A percentile compares a stretch with the other conserved stretches of the same genome.
Conservation (phyloP, 495 filamentous ascomycete species). For the Neurospora cerealis region DNA sequence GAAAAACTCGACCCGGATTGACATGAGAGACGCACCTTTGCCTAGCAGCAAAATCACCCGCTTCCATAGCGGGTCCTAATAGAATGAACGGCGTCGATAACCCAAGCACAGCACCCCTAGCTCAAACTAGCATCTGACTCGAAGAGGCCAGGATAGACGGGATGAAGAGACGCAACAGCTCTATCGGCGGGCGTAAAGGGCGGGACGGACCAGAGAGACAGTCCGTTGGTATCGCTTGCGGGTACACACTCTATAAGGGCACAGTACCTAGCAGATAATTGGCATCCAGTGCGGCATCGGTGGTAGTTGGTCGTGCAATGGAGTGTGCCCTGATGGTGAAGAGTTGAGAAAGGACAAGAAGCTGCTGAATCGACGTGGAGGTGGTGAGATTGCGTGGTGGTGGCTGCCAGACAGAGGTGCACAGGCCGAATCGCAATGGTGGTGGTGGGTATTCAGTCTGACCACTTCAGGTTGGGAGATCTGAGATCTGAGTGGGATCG, state of each 20-base stretch:
- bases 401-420: not conserved
- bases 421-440: not conserved
- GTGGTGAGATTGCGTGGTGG: not conserved
- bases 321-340: not conserved
- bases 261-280: not conserved
- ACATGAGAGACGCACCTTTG: slow-evolving; percentile 35
- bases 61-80: slow-evolving; percentile 40
- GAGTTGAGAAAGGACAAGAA: not conserved
- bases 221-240: not conserved
- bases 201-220: not conserved
- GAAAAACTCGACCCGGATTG: not conserved
- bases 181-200: not conserved
- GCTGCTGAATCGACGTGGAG: not conserved
- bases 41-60: slow-evolving; percentile 37
- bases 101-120: slow-evolving; percentile 8
- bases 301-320: not conserved
- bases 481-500: not conserved
- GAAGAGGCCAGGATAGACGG: not conserved
- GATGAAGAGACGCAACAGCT: not conserved
- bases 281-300: not conserved
- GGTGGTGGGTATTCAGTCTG: not conserved
- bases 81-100: slow-evolving; percentile 1
- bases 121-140: slow-evolving; percentile 11
- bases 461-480: not conserved
- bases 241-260: not conserved